phyloP scores from a whole-genome alignment of 2,329 filamentous ascomycete species.

The Pseudofabraea citricarpa region DNA sequence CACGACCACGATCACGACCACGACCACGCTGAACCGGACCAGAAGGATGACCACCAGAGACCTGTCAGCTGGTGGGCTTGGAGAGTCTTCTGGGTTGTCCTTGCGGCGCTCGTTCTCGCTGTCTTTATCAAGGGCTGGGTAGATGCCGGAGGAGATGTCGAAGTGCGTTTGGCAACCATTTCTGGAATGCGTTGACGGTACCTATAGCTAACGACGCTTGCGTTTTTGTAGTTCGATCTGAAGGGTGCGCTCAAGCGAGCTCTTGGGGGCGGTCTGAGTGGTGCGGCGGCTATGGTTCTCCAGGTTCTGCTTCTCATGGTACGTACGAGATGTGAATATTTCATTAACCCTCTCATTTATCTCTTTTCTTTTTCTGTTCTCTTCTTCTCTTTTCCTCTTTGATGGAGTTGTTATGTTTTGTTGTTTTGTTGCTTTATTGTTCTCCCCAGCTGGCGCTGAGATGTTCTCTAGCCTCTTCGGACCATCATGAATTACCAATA shows the following conservation, averaged over 20 bases:
- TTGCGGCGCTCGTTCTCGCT: conserved; percentile 26
- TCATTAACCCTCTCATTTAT: too few species aligned
- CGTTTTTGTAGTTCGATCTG: conserved; percentile 40
- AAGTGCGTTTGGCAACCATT: conserved; percentile 28
- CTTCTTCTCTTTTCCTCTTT: not conserved
- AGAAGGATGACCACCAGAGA: conserved; percentile 7
- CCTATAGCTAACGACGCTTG: too few species aligned
- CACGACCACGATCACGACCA: not conserved
- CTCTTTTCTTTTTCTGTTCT: not conserved
- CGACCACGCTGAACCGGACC: conserved; percentile 9
- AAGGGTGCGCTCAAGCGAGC: conserved; percentile 38
- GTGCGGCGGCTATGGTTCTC: conserved; percentile 43
- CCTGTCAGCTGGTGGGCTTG: conserved; percentile 28
- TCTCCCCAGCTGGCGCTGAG: not conserved
- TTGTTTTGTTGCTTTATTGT: not conserved
- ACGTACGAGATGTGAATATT: too few species aligned
- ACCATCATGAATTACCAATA: conserved; percentile 50
- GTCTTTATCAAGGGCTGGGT: conserved; percentile 42
- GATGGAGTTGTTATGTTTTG: too few species aligned
- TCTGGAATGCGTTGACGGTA: too few species aligned
- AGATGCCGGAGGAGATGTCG: conserved; percentile 34
- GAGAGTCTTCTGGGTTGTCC: conserved; percentile 32
- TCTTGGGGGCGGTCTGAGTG: conserved; percentile 41
- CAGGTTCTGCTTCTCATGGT: conserved; percentile 45
- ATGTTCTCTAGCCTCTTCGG: conserved; percentile 34